A percentile compares a stretch with the other conserved stretches of the same genome.
Conservation (phyloP, 164 flowering plant species). For the Warburgia ugandensis region DNA sequence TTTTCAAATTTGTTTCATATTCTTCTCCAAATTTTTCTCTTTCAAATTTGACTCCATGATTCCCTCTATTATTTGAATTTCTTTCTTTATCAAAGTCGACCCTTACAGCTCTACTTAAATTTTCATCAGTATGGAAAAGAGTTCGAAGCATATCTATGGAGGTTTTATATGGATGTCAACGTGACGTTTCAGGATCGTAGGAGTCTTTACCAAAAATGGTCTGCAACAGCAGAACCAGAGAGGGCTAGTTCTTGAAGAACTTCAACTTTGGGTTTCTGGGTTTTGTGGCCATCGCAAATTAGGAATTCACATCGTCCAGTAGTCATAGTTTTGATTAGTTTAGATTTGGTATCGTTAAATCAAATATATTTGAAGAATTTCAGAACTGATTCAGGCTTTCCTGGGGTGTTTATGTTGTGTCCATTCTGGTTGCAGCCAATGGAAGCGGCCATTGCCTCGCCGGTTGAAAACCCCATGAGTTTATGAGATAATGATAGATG, state of each 20-base stretch:
- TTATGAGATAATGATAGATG: background rate
- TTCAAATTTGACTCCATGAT: too few relatives aligned
- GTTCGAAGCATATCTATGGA: background rate
- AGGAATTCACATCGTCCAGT: background rate
- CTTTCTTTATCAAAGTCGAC: too few relatives aligned
- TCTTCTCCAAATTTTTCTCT: too few relatives aligned
- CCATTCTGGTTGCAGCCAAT: too few relatives aligned
- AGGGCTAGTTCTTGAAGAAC: background rate
- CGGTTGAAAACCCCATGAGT: background rate
- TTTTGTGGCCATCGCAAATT: background rate
- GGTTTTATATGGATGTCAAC: constrained; percentile 1
- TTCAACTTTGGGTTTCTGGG: background rate
- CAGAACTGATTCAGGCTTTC: background rate
- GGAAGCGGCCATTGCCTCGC: background rate
- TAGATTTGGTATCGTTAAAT: background rate
- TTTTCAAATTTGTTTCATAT: too few relatives aligned
- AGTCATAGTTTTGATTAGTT: background rate
- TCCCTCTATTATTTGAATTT: too few relatives aligned
- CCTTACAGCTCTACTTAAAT: background rate
- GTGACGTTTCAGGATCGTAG: background rate
- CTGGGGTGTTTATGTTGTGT: background rate
- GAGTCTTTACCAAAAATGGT: background rate
- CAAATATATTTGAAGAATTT: background rate
- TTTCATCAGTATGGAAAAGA: background rate
- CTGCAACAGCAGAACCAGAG: background rate